phyloP scores from a whole-genome alignment of 345 rosid genomes.

The Eucalyptus regnans region DNA sequence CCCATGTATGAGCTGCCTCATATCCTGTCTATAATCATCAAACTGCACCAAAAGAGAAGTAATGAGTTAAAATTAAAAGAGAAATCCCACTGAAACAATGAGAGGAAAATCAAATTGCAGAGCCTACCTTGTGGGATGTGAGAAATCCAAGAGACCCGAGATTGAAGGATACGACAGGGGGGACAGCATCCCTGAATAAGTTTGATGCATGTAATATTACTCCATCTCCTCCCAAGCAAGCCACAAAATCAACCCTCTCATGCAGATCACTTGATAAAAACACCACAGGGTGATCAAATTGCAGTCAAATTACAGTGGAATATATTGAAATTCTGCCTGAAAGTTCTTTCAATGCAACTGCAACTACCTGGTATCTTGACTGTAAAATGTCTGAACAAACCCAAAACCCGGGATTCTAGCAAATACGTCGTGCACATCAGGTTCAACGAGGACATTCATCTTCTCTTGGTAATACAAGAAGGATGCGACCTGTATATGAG shows the following conservation, averaged over 20 bases:
- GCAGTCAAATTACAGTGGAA: neutral
- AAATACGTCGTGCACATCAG: slow-evolving; percentile 92
- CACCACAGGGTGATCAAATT: neutral
- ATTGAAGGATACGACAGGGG: slow-evolving; percentile 93
- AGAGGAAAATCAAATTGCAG: neutral
- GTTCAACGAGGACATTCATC: slow-evolving; percentile 96
- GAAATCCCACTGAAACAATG: neutral
- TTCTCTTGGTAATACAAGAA: slow-evolving; percentile 88
- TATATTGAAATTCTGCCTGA: neutral
- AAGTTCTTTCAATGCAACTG: neutral
- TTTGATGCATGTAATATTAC: slow-evolving; percentile 95
- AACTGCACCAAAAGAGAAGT: slow-evolving; percentile 28
- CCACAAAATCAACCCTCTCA: slow-evolving; percentile 95
- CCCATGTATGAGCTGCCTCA: slow-evolving; percentile 79
- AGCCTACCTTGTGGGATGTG: slow-evolving; percentile 78
- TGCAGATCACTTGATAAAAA: slow-evolving; percentile 70
- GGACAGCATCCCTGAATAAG: slow-evolving; percentile 84
- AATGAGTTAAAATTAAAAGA: neutral
- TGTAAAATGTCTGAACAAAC: slow-evolving; percentile 92
- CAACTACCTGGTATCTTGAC: slow-evolving; percentile 85
- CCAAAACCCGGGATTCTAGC: slow-evolving; percentile 99
- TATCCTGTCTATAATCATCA: slow-evolving; percentile 72
- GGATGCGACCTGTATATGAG: slow-evolving; percentile 57
- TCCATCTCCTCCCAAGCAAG: slow-evolving; percentile 98
- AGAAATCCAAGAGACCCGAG: slow-evolving; percentile 98